These are phyloP conservation scores for Sinapis alba DNA, from an alignment of 441 rosid species.

Conservation along the genomic window DNA sequence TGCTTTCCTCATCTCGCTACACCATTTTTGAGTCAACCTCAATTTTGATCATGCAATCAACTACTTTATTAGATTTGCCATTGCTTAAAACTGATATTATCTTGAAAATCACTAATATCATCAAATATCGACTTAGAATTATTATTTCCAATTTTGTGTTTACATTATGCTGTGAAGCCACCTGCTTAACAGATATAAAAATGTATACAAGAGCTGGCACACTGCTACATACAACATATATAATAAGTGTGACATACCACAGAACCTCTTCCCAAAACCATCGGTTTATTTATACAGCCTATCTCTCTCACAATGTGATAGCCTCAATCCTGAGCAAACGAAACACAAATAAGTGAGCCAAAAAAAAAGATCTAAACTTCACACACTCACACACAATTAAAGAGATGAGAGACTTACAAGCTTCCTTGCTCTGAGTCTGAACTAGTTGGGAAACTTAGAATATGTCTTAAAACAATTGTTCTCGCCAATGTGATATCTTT, in stretches of 20 bases:
- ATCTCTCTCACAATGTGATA: conserved; percentile 31
- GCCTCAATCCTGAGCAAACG: conserved; percentile 37
- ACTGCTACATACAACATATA: conserved; percentile 16
- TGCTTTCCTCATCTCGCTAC: conserved; percentile 14
- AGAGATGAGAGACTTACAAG: conserved; percentile 18
- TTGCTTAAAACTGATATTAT: background rate
- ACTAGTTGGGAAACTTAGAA: conserved; percentile 42
- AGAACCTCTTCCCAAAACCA: conserved; percentile 22
- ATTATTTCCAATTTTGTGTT: conserved; percentile 28
- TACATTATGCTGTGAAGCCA: conserved; percentile 19
- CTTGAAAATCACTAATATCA: background rate
- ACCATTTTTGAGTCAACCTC: background rate
- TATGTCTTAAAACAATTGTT: conserved; percentile 53
- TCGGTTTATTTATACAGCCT: background rate
- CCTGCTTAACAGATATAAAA: conserved; percentile 19
- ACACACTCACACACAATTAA: background rate
- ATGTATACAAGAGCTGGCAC: conserved; percentile 26
- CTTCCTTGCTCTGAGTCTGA: conserved; percentile 42
- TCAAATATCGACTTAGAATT: background rate
- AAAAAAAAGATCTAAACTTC: background rate
- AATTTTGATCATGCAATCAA: background rate
- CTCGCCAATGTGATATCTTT: conserved; percentile 57
- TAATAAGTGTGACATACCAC: background rate
- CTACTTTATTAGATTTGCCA: background rate
- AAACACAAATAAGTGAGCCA: conserved; percentile 10